A percentile compares a stretch with the other conserved stretches of the same genome.
Evolutionary conservation across 2,329 filamentous ascomycete genomes (phyloP).

Genomic region (Aspergillus arachidicola): DNA sequence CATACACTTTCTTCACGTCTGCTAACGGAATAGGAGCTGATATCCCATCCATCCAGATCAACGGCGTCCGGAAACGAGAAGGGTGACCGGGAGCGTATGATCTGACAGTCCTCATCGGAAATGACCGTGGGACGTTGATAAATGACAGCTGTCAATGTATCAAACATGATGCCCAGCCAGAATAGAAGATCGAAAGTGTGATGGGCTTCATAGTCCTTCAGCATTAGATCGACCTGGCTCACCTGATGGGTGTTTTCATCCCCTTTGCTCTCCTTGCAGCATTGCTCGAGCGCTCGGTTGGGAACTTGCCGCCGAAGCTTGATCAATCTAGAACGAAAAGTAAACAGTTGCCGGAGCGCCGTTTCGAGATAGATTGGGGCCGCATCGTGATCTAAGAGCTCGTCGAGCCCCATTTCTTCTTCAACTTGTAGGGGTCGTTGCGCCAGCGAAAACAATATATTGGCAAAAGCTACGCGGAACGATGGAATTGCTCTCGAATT

Average conservation of each 20-base stretch:
- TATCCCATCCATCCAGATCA: not conserved
- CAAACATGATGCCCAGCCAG: constrained; percentile 63
- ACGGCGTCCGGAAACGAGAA: not conserved
- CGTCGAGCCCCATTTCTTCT: not conserved
- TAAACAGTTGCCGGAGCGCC: not conserved
- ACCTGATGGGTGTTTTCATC: not conserved
- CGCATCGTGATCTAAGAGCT: not conserved
- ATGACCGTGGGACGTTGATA: constrained; percentile 31
- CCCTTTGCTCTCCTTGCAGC: not conserved
- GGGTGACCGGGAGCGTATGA: not conserved
- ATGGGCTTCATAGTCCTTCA: constrained; percentile 34
- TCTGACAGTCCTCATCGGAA: not conserved
- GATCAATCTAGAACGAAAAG: not conserved
- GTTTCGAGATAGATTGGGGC: not conserved
- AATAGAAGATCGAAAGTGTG: constrained; percentile 58
- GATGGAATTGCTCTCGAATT: not conserved
- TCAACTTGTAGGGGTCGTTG: not conserved
- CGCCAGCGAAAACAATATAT: not conserved
- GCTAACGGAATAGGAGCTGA: not conserved
- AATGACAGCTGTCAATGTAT: constrained; percentile 60
- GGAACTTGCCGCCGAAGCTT: not conserved
- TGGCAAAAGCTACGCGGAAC: not conserved
- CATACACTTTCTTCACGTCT: not conserved
- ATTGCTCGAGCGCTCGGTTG: not conserved
- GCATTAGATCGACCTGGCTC: constrained; percentile 9